Percentiles rank a stretch among this genome's conserved stretches.
Evolutionary conservation across 768 basidiomycete genomes (phyloP).

Genomic region (Boletus insuetus): DNA sequence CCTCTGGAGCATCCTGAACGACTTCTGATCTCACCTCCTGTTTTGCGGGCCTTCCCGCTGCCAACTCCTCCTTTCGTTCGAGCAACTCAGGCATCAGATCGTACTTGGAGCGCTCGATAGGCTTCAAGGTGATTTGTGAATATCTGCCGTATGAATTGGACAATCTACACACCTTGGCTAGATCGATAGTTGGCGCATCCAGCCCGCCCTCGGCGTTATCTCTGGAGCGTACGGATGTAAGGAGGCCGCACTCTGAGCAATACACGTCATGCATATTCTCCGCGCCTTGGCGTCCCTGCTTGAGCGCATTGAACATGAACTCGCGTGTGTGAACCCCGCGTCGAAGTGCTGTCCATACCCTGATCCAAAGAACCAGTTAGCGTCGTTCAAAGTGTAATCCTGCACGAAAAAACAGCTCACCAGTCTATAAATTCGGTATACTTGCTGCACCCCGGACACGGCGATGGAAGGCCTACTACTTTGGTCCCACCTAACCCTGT

Average conservation of each 20-base stretch:
- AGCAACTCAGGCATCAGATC: slow-evolving; percentile 9
- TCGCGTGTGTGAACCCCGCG: slow-evolving; percentile 17
- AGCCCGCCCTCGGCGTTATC: slow-evolving; percentile 14
- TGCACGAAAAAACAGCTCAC: not conserved
- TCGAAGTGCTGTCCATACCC: slow-evolving; percentile 18
- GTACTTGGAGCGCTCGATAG: slow-evolving; percentile 14
- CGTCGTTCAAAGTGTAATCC: not conserved
- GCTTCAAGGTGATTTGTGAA: not conserved
- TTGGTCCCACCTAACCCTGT: slow-evolving; percentile 14
- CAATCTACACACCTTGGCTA: slow-evolving; percentile 3
- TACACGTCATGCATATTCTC: slow-evolving; percentile 20
- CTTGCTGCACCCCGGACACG: slow-evolving; percentile 12
- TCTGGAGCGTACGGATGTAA: slow-evolving; percentile 11
- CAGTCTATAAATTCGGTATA: slow-evolving; percentile 17
- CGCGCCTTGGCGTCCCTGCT: slow-evolving; percentile 10
- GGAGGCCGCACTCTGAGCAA: slow-evolving; percentile 17
- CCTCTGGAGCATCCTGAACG: not conserved
- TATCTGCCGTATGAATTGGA: no score
- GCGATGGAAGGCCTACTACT: slow-evolving; percentile 7
- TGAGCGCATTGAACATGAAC: slow-evolving; percentile 18
- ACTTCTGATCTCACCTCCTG: not conserved
- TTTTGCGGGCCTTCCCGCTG: not conserved
- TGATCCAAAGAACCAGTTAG: not conserved
- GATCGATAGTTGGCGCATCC: slow-evolving; percentile 9
- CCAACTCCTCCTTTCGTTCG: not conserved